Evolutionary conservation across 1,139 yeast species (phyloP), one percentile per base, ranked within the genome.

Genomic region (Pneumocystis wakefieldiae): DNA sequence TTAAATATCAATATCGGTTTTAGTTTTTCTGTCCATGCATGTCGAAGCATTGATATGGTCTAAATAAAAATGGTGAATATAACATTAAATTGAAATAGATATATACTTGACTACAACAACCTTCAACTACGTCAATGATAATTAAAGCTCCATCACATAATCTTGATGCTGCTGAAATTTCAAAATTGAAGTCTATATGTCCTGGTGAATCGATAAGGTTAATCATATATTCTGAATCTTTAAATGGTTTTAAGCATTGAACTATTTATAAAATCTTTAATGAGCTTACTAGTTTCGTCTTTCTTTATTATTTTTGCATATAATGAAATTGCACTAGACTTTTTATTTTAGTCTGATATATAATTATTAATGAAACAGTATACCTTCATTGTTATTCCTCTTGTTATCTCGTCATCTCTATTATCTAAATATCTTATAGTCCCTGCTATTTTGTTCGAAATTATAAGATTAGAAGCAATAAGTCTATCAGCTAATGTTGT

Each of bases 191-290:
- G 74, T 94, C 99, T 68, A 94, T 90, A 72, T 94, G 99, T 10
- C 99, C 99, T 0, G 99, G 99, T 0, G 97, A 92, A 75, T 94
- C 99, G 64, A 94, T 91, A 70, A 94, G 80, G 71, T 94, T 94
- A 73, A 94, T 86, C 64, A 92, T 77, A 74, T 89, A 88, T 71
- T 92, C 96, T 57, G 81, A 82, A 41, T 85, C 81, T 0, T 77
- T 73, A 12, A 81, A 75, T 59, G 75, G 77, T 62, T 81, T 81
- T 70, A 83, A 73, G 2, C 38, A 60, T 55, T 15, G 42, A 32
- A 12, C 53, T 62, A 38, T 29, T 58, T 14, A 28, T 41, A 36
- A 10, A 36, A 28, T 8, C 8, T 36, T 24, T 14, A n/a, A 86
- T 81, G 17, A 61, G 19, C 37, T 28, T 35, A 15, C 60, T 14